Conservation (phyloP, 2,329 filamentous ascomycete species). For the Verticillium dahliae region DNA sequence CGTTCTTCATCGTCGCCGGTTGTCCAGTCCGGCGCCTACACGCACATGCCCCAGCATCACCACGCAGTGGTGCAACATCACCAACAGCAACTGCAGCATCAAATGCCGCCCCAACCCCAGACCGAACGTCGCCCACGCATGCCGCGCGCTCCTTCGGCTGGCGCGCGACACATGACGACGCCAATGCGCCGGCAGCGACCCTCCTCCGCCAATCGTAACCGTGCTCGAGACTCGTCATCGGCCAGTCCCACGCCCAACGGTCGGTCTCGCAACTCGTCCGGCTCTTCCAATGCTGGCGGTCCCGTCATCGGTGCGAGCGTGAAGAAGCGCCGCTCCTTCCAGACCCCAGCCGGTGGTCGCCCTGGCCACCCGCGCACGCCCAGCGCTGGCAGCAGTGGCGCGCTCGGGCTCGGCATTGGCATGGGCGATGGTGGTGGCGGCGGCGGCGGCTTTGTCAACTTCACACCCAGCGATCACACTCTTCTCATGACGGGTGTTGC, state of each 20-base stretch:
- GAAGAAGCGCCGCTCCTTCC: slow-evolving; percentile 26
- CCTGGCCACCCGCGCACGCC: slow-evolving; percentile 14
- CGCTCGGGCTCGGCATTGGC: slow-evolving; percentile 14
- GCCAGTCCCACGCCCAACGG: slow-evolving; percentile 30
- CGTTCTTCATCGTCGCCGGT: slow-evolving; percentile 28
- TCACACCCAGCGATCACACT: slow-evolving; percentile 71
- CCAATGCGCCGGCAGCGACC: slow-evolving; percentile 35
- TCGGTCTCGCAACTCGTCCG: slow-evolving; percentile 31
- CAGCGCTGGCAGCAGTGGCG: slow-evolving; percentile 15
- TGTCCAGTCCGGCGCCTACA: slow-evolving; percentile 25
- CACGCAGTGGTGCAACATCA: slow-evolving; percentile 7
- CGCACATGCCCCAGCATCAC: slow-evolving; percentile 20
- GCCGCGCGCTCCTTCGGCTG: slow-evolving; percentile 47
- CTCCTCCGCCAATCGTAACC: slow-evolving; percentile 21
- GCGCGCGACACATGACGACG: slow-evolving; percentile 39
- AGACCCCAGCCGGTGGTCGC: slow-evolving; percentile 1
- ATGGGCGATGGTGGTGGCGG: slow-evolving; percentile 20
- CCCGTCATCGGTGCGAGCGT: slow-evolving; percentile 32
- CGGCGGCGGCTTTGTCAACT: slow-evolving; percentile 73
- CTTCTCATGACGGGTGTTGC: slow-evolving; percentile 86
- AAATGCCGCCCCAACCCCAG: slow-evolving; percentile 11
- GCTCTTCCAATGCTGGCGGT: slow-evolving; percentile 26
- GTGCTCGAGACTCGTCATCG: slow-evolving; percentile 15
- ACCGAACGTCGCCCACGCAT: slow-evolving; percentile 35
- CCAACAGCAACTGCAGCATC: slow-evolving; percentile 13